Base-by-base conservation (phyloP, 208 protist genomes). In the Porcisia hertigi region DNA sequence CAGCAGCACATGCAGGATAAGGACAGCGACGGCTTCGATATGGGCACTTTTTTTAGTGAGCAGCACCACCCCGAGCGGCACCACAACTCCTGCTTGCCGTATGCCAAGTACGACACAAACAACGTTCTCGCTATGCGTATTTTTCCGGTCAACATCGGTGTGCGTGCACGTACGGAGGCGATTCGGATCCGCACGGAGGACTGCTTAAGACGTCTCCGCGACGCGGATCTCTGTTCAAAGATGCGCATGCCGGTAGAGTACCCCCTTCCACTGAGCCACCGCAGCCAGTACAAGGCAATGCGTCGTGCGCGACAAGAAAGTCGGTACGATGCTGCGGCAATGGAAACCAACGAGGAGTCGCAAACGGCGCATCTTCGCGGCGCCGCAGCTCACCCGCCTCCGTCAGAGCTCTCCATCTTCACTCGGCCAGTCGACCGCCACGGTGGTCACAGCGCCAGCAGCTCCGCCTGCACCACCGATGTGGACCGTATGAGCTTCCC, bases 41-140 rank as follows among this genome's bases (percentile, higher is more conserved):
- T 90, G 79, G 73, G 83, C 30, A 41, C 72, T 30, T 88, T 76
- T 85, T 88, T 83, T 60, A 53, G 36, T 20, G 80, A 77, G 8
- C 63, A 77, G 9, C 79, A 86, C 73, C 86, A 90, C 64, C 81
- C 86, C 1, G 86, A 90, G 71, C 84, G 83, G 34, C 86, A 91
- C 54, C 84, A 91, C 81, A 91, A 86, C 85, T 88, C 84, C 45
- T 95, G 89, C 16, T 71, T 88, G 39, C 86, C 88, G 2, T 88
- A 88, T 74, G 54, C 57, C 39, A 58, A 67, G 1, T 60, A 79
- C 52, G 79, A 92, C 71, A 88, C 88, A 16, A 91, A 92, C 76
- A 93, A 93, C 59, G 81, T 92, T 4, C 69, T 96, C 43, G 92
- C 73, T 0, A 71, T 92, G 73, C 88, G 88, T 0, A 75, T 96